These are phyloP conservation scores for Drosera spatulata DNA, from an alignment of 179 eudicot species.

Conservation along the genomic window DNA sequence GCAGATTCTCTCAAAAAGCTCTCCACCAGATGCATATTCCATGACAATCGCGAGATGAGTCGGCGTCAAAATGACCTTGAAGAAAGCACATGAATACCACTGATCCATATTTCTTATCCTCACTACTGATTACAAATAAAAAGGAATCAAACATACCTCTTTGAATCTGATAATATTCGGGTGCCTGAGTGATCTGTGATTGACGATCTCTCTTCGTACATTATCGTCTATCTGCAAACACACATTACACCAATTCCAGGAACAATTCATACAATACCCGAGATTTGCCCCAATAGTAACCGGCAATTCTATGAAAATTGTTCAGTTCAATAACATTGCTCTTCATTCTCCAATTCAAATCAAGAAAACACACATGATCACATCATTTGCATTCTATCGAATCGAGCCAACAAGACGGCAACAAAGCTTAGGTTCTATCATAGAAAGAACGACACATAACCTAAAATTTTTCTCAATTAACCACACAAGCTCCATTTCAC, in stretches of 20 bases:
- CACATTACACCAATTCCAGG: background rate
- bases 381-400: too few species aligned
- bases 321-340: too few species aligned
- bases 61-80: slow-evolving; percentile 73
- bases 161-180: slow-evolving; percentile 85
- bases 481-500: too few species aligned
- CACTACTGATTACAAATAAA: background rate
- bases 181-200: slow-evolving; percentile 86
- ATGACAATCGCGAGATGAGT: slow-evolving; percentile 98
- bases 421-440: too few species aligned
- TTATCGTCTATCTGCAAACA: slow-evolving; percentile 83
- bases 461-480: too few species aligned
- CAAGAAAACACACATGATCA: too few species aligned
- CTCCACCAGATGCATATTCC: slow-evolving; percentile 99
- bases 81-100: background rate
- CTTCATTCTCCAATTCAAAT: too few species aligned
- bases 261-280: too few species aligned
- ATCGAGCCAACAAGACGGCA: too few species aligned
- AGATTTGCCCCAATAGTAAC: too few species aligned
- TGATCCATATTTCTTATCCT: slow-evolving; percentile 2
- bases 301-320: too few species aligned
- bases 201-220: slow-evolving; percentile 89
- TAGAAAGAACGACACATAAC: too few species aligned
- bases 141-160: slow-evolving; percentile 47
- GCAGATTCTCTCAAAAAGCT: slow-evolving; percentile 77